Evolutionary conservation across 2,329 filamentous ascomycete genomes (phyloP), one percentile per base, ranked within the genome.

Genomic region (Periconia macrospinosa): DNA sequence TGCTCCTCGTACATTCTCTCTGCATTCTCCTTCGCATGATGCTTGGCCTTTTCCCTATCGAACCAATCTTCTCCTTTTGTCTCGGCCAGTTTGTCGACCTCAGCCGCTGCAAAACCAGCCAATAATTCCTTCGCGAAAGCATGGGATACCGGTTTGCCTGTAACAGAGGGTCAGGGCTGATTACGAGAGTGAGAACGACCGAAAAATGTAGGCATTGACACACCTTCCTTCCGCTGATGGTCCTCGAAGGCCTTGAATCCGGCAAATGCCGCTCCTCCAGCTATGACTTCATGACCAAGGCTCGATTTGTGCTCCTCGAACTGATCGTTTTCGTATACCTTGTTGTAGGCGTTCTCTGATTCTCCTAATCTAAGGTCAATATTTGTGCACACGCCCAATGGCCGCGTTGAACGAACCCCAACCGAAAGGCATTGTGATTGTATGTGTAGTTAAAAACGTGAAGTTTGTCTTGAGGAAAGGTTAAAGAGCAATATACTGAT

Each of bases 171-270:
- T 60, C 18, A 59, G 49, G 30, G 14, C 7, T 1, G 8, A 35
- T 42, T 18, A 6, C 37, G 9, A 37, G 11, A 37, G 33, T 37
- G 15, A 37, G 5, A n/a, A 37, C 15, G 33, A 37, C 33, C 23
- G 23, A 27, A 8, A 27, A 42, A 27, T 20, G 23, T 13, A n/a
- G 23, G 23, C 19, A 8, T 66, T 78, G 23, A 78, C 33, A 37
- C 33, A 86, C 86, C 89, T 71, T 90, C 80, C 52, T 76, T 79
- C 67, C 88, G 86, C 78, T 92, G 88, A 65, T 83, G 80, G 73
- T 92, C 86, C 76, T 92, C 89, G 66, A 86, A 92, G 19, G 86
- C 79, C 81, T 91, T 91, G 83, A 93, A 89, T 65, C 86, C 90
- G 59, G 85, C 87, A 70, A 93, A 93, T 57, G 87, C 85, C 53